A percentile compares a stretch with the other conserved stretches of the same genome.
phyloP scores from a whole-genome alignment of 2,329 filamentous ascomycete genomes.

The Botrytis tulipae region DNA sequence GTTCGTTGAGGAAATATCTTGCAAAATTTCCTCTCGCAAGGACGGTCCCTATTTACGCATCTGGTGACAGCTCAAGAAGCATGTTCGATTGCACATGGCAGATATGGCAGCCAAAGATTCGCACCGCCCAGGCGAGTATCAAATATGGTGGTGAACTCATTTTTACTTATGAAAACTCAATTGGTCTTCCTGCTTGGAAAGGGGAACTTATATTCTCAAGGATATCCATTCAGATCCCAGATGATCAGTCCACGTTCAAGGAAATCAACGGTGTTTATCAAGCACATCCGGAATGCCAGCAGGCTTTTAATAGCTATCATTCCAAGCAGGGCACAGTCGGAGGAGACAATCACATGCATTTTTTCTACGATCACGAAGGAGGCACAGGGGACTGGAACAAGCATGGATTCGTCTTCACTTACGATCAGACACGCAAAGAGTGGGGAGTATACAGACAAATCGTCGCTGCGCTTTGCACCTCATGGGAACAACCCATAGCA shows the following conservation, averaged over 20 bases:
- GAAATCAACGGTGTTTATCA: conserved; percentile 47
- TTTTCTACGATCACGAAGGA: conserved; percentile 56
- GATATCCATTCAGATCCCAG: neutral
- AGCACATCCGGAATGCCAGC: conserved; percentile 55
- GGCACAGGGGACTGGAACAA: conserved; percentile 45
- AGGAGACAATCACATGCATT: conserved; percentile 43
- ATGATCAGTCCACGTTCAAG: conserved; percentile 36
- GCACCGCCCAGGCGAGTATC: conserved; percentile 40
- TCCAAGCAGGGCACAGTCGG: conserved; percentile 19
- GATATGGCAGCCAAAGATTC: conserved; percentile 43
- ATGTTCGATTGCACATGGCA: conserved; percentile 46
- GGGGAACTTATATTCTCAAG: neutral
- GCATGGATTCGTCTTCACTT: conserved; percentile 58
- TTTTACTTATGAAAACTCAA: conserved; percentile 23
- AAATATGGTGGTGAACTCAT: conserved; percentile 37
- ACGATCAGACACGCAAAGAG: conserved; percentile 2
- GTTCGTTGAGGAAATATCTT: conserved; percentile 41
- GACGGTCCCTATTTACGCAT: conserved; percentile 41
- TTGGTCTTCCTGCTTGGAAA: neutral
- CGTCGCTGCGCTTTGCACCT: neutral
- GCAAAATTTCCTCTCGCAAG: conserved; percentile 48
- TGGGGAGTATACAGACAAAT: neutral
- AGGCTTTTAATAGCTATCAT: conserved; percentile 54
- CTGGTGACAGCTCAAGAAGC: conserved; percentile 21
- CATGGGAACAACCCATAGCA: neutral